phyloP scores from a whole-genome alignment of 805 yeast genomes.

The Nakazawaea siamensis region DNA sequence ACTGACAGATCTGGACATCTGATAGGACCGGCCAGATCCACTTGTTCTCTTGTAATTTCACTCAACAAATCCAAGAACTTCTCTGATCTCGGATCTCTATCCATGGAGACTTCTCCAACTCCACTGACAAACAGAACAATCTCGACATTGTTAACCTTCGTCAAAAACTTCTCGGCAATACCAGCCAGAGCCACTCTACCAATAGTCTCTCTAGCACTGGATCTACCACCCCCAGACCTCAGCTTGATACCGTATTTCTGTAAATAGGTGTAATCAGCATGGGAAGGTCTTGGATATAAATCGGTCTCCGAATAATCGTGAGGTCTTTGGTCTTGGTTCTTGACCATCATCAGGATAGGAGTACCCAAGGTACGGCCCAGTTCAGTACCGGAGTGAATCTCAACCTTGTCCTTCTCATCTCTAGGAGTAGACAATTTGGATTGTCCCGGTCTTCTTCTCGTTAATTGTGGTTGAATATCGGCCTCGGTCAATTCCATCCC shows the following conservation, averaged over 20 bases:
- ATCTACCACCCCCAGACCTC: constrained; percentile 94
- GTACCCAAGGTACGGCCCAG: constrained; percentile 87
- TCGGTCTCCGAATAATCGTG: constrained; percentile 94
- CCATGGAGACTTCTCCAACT: constrained; percentile 75
- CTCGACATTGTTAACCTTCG: constrained; percentile 73
- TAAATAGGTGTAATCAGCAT: constrained; percentile 92
- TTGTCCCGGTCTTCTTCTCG: constrained; percentile 98
- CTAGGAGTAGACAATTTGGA: constrained; percentile 88
- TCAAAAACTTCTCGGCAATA: constrained; percentile 86
- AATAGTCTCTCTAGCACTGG: constrained; percentile 95
- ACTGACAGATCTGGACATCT: constrained; percentile 81
- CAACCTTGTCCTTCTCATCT: constrained; percentile 88
- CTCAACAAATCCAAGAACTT: constrained; percentile 60
- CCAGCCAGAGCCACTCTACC: constrained; percentile 99
- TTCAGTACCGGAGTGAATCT: constrained; percentile 93
- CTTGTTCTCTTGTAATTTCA: constrained; percentile 79
- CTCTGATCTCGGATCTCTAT: constrained; percentile 59
- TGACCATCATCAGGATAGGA: constrained; percentile 89
- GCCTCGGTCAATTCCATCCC: constrained; percentile 77
- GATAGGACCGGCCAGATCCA: constrained; percentile 82
- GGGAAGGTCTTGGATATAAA: constrained; percentile 93
- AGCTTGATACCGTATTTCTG: constrained; percentile 90
- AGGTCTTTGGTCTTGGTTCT: constrained; percentile 95
- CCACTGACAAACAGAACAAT: constrained; percentile 95
- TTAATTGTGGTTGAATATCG: constrained; percentile 91